phyloP scores from a whole-genome alignment of 768 basidiomycete genomes.

The Xerocomellus amylosporus region DNA sequence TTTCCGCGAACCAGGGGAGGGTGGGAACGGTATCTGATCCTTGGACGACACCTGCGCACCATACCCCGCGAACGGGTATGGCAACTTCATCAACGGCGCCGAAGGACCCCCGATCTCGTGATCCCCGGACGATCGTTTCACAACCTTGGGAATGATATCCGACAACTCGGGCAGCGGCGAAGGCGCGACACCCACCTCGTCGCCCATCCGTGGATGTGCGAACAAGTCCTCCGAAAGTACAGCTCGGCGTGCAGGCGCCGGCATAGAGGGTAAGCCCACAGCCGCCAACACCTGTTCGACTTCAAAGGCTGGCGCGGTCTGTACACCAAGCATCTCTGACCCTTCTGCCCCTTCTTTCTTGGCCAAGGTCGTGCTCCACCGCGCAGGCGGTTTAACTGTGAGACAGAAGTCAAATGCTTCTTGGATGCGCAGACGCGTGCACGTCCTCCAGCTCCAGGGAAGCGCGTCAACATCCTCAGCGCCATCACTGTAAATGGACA shows the following conservation, averaged over 20 bases:
- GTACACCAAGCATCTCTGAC: conserved; percentile 24
- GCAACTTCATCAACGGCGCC: conserved; percentile 48
- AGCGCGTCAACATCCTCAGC: conserved; percentile 47
- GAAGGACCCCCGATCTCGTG: conserved; percentile 38
- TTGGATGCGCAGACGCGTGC: conserved; percentile 66
- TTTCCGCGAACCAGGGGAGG: conserved; percentile 47
- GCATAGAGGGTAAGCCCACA: conserved; percentile 48
- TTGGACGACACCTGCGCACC: conserved; percentile 60
- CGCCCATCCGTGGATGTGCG: conserved; percentile 40
- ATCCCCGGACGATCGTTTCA: conserved; percentile 41
- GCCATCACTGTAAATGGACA: conserved; percentile 48
- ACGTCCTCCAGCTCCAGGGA: conserved; percentile 78
- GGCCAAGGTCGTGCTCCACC: conserved; percentile 35
- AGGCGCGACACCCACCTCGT: conserved; percentile 24
- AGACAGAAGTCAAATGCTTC: conserved; percentile 83
- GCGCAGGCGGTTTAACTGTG: conserved; percentile 37
- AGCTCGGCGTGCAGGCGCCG: conserved; percentile 54
- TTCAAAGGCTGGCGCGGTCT: conserved; percentile 38
- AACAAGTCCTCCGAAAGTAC: conserved; percentile 68
- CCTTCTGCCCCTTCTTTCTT: conserved; percentile 32
- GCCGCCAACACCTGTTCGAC: conserved; percentile 60
- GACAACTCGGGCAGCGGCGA: conserved; percentile 32
- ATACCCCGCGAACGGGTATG: conserved; percentile 70
- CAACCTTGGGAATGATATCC: conserved; percentile 42
- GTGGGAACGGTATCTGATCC: conserved; percentile 76